Base-by-base conservation (phyloP, 192 early-diverging fungal genomes). In the Coemansia sp. region DNA sequence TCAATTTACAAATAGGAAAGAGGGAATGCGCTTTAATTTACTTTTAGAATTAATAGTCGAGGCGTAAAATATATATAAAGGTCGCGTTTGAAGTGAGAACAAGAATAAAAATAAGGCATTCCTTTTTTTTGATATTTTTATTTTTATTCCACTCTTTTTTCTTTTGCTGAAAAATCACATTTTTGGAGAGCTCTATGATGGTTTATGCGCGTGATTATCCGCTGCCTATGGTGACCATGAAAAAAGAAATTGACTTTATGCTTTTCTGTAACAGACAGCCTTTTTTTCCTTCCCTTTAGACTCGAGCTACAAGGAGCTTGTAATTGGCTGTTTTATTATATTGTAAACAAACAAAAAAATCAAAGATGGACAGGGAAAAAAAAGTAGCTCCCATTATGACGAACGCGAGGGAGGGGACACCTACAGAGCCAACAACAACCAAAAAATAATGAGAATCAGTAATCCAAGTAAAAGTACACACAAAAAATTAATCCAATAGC, bases 341-440 rank as follows among this genome's bases (percentile, higher is more conserved):
- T 53, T 53, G 27, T 29, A 53, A 53, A 53, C 27, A 28, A 53
- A 53, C 51, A 29, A 14, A 22, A 51, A 8, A 23, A 16, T 22
- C 2, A 4, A 27, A 51, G 7, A 51, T 8, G 22, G 20, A 16
- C 1, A 23, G 25, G 24, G 14, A 5, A 46, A 19, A 51, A 24
- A 6, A 6, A 51, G 18, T 28, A 27, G n/a, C n/a, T 11, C 32
- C 39, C 1, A 6, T 22, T 61, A 68, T 24, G 36, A 61, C 4
- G 67, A 47, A 34, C 72, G 72, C 20, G 72, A 75, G 16, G 67
- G 72, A 16, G 73, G 73, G 49, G 73, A 75, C 34, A 76, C 64
- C 64, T 58, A 65, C 56, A 65, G 4, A 39, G 13, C 14, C 19
- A 54, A 54, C 20, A 54, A 13, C 2, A 1, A 48, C 4, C 50